Evolutionary conservation across 31 red algal genomes (phyloP).

Genomic region (Odonthalia washingtoniensis): DNA sequence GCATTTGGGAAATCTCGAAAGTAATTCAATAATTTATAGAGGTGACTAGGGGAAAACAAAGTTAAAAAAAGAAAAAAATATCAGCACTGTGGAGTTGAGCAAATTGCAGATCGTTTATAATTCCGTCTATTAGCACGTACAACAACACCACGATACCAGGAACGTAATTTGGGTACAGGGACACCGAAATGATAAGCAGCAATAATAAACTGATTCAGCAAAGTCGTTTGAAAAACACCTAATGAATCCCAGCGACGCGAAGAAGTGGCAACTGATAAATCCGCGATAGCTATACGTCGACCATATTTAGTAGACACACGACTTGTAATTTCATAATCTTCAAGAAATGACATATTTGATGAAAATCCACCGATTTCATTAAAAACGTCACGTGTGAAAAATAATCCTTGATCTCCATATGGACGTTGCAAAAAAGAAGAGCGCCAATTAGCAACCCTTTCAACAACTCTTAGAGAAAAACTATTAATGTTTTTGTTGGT

Average conservation of each 20-base stretch:
- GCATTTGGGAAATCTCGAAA: neutral
- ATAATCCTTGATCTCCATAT: conserved; percentile 94
- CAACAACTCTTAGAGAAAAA: conserved; percentile 47
- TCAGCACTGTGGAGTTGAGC: neutral
- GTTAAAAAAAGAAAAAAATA: too few relatives aligned
- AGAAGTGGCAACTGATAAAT: conserved; percentile 52
- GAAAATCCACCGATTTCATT: conserved; percentile 60
- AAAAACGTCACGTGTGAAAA: conserved; percentile 58
- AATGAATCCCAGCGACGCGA: conserved; percentile 72
- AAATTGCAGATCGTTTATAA: neutral
- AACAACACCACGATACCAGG: conserved; percentile 63
- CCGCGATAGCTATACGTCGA: conserved; percentile 44
- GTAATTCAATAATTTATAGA: too few relatives aligned
- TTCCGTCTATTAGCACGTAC: conserved; percentile 13
- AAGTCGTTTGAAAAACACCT: conserved; percentile 77
- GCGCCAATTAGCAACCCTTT: conserved; percentile 69
- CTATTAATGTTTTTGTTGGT: conserved; percentile 15
- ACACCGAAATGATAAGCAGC: conserved; percentile 60
- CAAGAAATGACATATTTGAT: conserved; percentile 69
- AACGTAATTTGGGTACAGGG: conserved; percentile 24
- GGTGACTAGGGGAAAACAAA: too few relatives aligned
- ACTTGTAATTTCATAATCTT: conserved; percentile 75
- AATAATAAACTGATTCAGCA: conserved; percentile 89
- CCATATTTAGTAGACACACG: conserved; percentile 43
- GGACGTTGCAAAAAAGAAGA: conserved; percentile 55